Base-by-base conservation (phyloP, 148 eudicot genomes). In the Simmondsia chinensis region DNA sequence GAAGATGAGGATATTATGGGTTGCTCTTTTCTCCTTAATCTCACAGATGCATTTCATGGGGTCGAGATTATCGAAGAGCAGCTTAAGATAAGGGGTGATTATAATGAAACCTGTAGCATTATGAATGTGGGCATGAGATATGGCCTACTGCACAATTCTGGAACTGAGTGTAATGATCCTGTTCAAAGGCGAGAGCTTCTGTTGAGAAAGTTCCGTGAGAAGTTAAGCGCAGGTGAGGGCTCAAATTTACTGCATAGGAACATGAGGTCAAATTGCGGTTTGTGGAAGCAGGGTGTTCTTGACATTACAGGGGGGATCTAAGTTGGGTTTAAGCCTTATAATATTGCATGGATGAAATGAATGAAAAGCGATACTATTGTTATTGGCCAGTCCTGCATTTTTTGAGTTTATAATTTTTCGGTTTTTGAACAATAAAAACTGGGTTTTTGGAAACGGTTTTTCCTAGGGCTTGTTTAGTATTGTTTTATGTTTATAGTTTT, bases 71-170 rank as follows among this genome's bases (percentile, higher is more conserved):
- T 93, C 44, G 99, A 93, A 62, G 79, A 79, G 52, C 86, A 86
- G 50, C 72, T 93, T 66, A 77, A 60, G 50, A 58, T 39, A 31
- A 80, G 99, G 70, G 79, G 73, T 43, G 71, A 74, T 27, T 93
- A 93, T 51, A 59, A 69, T 52, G 96, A 86, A 66, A 71, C 73
- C 29, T 74, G 70, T 50, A 93, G 89, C 65, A 80, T 93, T 51
- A 93, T 93, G 99, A 79, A 81, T 74, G 79, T 75, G 22, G 99
- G 99, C 50, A 86, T 93, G 96, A 55, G 69, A 12, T 93, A 86
- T 69, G 75, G 99, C 56, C 75, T 67, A 57, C 51, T 93, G 58
- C 85, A 86, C 59, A 93, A 75, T 55, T 69, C 73, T 32, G 78
- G 73, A 39, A 51, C 61, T 52, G 81, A 65, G 44, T 75, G 76